phyloP scores from a whole-genome alignment of 164 flowering plant genomes.

The Euptelea pleiosperma region DNA sequence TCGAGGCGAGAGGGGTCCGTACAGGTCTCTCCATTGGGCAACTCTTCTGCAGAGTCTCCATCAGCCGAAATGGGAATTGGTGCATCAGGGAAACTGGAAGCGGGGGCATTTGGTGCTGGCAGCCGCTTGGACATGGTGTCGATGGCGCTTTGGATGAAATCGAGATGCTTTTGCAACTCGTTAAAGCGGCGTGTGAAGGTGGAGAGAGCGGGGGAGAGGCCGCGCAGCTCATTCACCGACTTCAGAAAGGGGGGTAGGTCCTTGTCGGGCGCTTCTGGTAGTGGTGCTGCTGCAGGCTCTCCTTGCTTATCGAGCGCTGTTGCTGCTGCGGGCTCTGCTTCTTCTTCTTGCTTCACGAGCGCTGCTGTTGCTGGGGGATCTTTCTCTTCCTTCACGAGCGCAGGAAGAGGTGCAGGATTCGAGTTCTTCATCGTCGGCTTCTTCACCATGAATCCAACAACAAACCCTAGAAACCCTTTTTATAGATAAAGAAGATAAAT shows the following conservation, averaged over 20 bases:
- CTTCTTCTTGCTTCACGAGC: background rate
- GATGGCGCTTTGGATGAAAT: constrained; percentile 30
- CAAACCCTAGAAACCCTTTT: background rate
- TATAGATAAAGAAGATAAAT: too few relatives aligned
- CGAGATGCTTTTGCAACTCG: constrained; percentile 41
- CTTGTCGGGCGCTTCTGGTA: background rate
- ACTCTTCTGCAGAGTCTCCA: background rate
- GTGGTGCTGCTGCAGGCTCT: background rate
- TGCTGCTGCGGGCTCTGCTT: background rate
- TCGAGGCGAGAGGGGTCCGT: constrained; percentile 14
- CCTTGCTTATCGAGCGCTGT: background rate
- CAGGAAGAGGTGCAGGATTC: background rate
- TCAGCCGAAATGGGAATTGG: background rate
- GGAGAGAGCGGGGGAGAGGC: constrained; percentile 31
- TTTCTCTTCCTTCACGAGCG: background rate
- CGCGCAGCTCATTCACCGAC: constrained; percentile 21
- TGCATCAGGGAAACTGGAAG: background rate
- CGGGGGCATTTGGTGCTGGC: background rate
- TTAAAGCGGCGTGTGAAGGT: constrained; percentile 34
- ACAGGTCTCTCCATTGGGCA: background rate
- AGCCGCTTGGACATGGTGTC: constrained; percentile 9
- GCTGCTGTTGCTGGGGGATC: background rate
- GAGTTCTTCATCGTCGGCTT: background rate
- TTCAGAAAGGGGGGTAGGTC: constrained; percentile 1
- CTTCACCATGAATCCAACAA: background rate